Evolutionary conservation across 2,329 filamentous ascomycete species (phyloP), one percentile per base, ranked within the genome.

Genomic region (Plectosphaerella plurivora): DNA sequence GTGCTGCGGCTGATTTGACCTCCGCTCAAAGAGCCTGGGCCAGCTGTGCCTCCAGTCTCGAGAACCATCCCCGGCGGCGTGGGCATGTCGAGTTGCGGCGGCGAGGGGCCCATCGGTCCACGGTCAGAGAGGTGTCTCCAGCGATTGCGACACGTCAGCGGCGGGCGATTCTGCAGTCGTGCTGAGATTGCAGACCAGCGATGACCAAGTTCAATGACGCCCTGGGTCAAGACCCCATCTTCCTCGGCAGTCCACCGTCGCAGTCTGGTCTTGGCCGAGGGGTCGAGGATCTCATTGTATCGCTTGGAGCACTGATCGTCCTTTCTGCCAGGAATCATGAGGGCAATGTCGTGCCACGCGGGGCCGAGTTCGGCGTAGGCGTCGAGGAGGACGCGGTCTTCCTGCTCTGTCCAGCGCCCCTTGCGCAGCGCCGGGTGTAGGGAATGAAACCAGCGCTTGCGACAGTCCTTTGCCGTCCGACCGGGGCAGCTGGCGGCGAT

Each of bases 381-480:
- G 20, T 57, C 60, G n/a, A 65, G 57, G 1, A 65, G 50, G 25
- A 61, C 60, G 37, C 63, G 61, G 51, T 65, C 63, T 20, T 65
- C 63, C 16, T 65, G 59, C 45, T 57, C 56, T 9, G 63, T 65
- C 63, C 63, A 65, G 44, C 61, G 47, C 3, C 63, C 63, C 20
- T 65, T 65, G 6, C 63, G 57, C 12, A 65, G 39, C 1, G 63
- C 64, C 2, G 63, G 63, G 20, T 65, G 61, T 5, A 65, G 55
- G 9, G 63, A 65, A 47, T 65, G 63, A 56, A 65, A 63, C 63
- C 63, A 65, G 36, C 63, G 58, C 55, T 65, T 65, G 3, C 63
- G 57, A 28, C 63, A 65, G 37, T 64, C 63, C 61, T 65, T 65
- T n/a, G 62, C 59, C 14, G 63, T 63, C 8, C 63, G 57, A 4